Evolutionary conservation across 768 basidiomycete genomes (phyloP).

Genomic region (Terana coerulea): DNA sequence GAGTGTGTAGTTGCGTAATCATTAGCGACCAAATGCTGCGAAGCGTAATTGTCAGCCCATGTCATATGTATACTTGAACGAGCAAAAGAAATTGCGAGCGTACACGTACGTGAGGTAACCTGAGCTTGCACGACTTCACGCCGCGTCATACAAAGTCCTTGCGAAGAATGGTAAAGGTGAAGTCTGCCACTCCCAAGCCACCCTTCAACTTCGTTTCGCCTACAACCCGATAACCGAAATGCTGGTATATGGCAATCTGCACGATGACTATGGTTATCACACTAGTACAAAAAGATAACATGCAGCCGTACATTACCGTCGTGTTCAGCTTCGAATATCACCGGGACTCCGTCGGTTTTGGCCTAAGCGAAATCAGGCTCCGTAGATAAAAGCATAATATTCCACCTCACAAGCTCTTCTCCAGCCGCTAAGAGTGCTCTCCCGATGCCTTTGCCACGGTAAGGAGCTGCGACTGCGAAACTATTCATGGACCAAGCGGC

Average conservation of each 20-base stretch:
- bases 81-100: too few relatives aligned
- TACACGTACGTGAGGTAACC: too few relatives aligned
- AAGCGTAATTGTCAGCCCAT: too few relatives aligned
- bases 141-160: neutral
- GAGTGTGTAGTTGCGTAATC: too few relatives aligned
- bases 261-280: neutral
- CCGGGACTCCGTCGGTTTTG: neutral
- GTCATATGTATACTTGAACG: too few relatives aligned
- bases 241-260: neutral
- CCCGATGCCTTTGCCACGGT: neutral
- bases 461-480: neutral
- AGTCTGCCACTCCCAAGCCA: neutral
- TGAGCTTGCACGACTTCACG: neutral
- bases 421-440: constrained; percentile 1
- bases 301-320: neutral
- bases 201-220: neutral
- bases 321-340: neutral
- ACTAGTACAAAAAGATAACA: neutral
- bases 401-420: neutral
- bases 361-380: neutral
- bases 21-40: too few relatives aligned
- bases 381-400: neutral
- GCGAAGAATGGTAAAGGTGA: neutral
- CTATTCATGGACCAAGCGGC: constrained; percentile 1
- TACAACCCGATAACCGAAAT: neutral